Evolutionary conservation across 768 basidiomycete species (phyloP).

Genomic region (Rhodocollybia butyracea): DNA sequence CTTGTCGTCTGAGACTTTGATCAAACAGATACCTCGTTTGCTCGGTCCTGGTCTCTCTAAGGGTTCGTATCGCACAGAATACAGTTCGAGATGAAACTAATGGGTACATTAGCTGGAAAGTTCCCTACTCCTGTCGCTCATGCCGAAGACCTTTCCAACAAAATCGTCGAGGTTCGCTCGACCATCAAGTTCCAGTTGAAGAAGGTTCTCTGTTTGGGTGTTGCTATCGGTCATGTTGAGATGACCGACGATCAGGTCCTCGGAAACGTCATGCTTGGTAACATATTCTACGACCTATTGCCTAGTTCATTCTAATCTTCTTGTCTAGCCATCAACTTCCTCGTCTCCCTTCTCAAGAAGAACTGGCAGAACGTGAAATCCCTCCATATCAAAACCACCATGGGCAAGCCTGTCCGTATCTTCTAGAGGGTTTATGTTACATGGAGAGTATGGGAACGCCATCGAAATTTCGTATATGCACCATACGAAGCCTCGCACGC

Average conservation of each 20-base stretch:
- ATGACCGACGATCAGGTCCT: conserved; percentile 98
- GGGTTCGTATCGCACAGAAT: conserved; percentile 55
- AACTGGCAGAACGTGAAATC: conserved; percentile 99
- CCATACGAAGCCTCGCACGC: conserved; percentile 97
- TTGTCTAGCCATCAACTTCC: conserved; percentile 91
- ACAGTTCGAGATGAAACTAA: neutral
- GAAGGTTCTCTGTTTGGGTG: conserved; percentile 98
- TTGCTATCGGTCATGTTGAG: conserved; percentile 95
- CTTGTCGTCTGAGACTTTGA: conserved; percentile 93
- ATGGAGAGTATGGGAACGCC: conserved; percentile 18
- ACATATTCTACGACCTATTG: conserved; percentile 31
- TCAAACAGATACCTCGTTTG: conserved; percentile 99
- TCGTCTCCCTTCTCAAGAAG: conserved; percentile 98
- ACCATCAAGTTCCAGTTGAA: conserved; percentile 99
- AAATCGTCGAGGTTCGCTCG: conserved; percentile 92
- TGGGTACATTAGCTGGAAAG: conserved; percentile 73
- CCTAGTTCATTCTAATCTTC: conserved; percentile 6
- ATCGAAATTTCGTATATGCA: conserved; percentile 57
- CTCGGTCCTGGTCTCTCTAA: conserved; percentile 99
- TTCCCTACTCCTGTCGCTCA: conserved; percentile 98
- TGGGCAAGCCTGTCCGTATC: conserved; percentile 97
- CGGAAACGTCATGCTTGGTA: conserved; percentile 97
- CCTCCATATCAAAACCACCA: conserved; percentile 96
- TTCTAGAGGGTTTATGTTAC: conserved; percentile 55
- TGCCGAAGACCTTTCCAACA: conserved; percentile 84